A percentile compares a stretch with the other conserved stretches of the same genome.
Conservation (phyloP, 345 rosid species). For the Mangifera indica region DNA sequence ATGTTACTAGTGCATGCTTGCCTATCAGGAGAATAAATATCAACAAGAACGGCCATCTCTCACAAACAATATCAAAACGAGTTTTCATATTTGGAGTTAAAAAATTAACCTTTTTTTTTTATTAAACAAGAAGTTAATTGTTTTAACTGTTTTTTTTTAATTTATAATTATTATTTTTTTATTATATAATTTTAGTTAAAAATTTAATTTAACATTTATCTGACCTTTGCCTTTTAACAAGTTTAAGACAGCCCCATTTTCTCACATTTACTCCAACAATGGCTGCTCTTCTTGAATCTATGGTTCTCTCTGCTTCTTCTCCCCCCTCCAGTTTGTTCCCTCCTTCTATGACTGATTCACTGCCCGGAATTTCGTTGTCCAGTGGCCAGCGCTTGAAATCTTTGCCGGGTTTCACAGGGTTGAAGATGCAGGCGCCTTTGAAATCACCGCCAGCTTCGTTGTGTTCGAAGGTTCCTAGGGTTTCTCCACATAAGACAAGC, state of each 20-base stretch:
- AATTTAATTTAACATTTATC: too few species aligned
- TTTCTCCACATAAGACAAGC: slow-evolving; percentile 29
- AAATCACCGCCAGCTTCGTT: slow-evolving; percentile 25
- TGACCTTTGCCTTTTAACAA: too few species aligned
- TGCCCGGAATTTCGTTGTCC: slow-evolving; percentile 24
- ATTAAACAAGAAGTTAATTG: too few species aligned
- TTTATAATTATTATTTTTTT: too few species aligned
- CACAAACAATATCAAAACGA: too few species aligned
- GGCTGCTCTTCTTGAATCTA: slow-evolving; percentile 29
- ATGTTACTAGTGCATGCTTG: too few species aligned
- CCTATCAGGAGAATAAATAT: too few species aligned
- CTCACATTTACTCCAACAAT: slow-evolving; percentile 20
- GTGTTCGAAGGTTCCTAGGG: slow-evolving; percentile 31
- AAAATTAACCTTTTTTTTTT: too few species aligned
- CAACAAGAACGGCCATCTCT: too few species aligned
- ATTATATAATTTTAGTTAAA: too few species aligned
- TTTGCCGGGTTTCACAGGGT: slow-evolving; percentile 43
- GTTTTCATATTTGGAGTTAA: too few species aligned
- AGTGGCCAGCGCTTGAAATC: slow-evolving; percentile 20
- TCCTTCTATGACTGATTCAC: slow-evolving; percentile 22
- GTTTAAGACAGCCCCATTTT: not conserved
- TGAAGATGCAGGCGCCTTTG: slow-evolving; percentile 42
- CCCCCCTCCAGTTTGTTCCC: slow-evolving; percentile 30
- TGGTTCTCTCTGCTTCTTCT: slow-evolving; percentile 30
- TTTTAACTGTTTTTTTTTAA: too few species aligned